Percentiles rank a stretch among this genome's conserved stretches.
Conservation (phyloP, 208 protist genomes). For the Entamoeba dispar region DNA sequence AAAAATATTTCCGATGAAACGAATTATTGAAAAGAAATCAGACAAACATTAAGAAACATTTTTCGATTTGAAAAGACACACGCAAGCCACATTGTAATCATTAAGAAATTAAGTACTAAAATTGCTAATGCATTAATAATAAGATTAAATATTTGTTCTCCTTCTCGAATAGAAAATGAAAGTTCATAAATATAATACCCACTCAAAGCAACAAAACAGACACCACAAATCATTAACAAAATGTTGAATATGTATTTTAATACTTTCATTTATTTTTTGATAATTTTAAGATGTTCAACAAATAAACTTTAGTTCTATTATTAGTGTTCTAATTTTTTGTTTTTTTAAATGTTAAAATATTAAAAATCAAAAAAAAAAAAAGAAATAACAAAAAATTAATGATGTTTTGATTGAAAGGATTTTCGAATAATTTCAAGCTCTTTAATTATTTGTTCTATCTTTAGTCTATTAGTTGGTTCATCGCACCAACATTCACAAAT, state of each 20-base stretch:
- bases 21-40: too few relatives aligned
- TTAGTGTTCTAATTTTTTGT: too few relatives aligned
- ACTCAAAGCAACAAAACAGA: background rate
- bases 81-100: background rate
- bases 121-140: background rate
- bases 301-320: too few relatives aligned
- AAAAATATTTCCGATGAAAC: too few relatives aligned
- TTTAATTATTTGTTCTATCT: background rate
- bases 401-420: background rate
- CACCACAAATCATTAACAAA: background rate
- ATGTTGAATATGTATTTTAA: background rate
- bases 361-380: too few relatives aligned
- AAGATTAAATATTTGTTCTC: background rate
- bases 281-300: too few relatives aligned
- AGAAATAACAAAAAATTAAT: too few relatives aligned
- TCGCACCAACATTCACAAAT: background rate
- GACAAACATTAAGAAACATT: background rate
- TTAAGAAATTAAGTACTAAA: background rate
- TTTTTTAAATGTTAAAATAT: too few relatives aligned
- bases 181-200: background rate
- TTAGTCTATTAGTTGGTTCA: background rate
- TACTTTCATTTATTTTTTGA: background rate
- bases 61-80: background rate
- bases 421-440: background rate
- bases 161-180: background rate